A percentile compares a stretch with the other conserved stretches of the same genome.
These are phyloP conservation scores for Venturia pyrina DNA, from an alignment of 2,329 filamentous ascomycete species.

Conservation along the genomic window DNA sequence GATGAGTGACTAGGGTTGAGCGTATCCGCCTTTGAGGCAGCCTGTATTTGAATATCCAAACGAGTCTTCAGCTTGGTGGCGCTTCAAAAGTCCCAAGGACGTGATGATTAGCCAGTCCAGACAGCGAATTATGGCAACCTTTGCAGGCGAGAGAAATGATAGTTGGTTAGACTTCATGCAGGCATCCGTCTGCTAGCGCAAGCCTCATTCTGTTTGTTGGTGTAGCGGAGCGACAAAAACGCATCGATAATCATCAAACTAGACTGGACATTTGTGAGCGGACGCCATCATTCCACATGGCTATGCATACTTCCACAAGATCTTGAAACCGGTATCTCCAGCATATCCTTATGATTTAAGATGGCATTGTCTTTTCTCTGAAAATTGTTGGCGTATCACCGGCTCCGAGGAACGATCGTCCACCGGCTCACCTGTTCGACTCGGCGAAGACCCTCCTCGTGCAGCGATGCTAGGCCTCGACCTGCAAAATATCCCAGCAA, in stretches of 20 bases:
- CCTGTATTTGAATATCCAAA: background rate
- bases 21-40: background rate
- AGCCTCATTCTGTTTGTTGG: slow-evolving; percentile 1
- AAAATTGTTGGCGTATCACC: background rate
- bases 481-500: background rate
- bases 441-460: background rate
- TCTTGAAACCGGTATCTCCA: background rate
- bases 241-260: background rate
- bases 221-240: background rate
- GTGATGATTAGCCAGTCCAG: background rate
- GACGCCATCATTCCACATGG: background rate
- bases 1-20: background rate
- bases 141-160: background rate
- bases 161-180: background rate
- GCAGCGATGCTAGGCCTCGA: background rate
- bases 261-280: background rate
- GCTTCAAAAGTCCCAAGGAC: background rate
- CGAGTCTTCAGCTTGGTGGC: background rate
- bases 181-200: background rate
- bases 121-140: background rate
- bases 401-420: background rate
- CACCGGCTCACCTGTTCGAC: background rate
- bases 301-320: background rate
- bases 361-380: background rate
- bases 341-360: background rate